These are phyloP conservation scores for Geoglossum glabrum DNA, from an alignment of 495 filamentous ascomycete species.

Conservation along the genomic window DNA sequence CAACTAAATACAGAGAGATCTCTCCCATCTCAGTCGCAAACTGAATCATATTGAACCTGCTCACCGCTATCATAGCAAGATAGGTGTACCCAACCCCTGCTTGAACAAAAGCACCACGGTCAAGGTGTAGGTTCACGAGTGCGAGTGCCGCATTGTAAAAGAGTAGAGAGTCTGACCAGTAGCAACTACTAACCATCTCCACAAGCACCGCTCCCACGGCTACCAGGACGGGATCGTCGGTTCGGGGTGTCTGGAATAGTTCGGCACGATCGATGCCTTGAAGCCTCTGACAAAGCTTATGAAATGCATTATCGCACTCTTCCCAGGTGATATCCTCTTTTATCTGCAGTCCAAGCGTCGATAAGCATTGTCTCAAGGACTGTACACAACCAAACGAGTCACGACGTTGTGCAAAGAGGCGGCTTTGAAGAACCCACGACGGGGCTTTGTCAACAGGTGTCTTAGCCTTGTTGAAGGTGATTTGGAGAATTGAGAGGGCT, in stretches of 20 bases:
- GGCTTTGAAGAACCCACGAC: conserved; percentile 57
- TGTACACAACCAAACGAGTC: conserved; percentile 47
- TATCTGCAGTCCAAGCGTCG: conserved; percentile 43
- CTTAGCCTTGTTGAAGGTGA: conserved; percentile 43
- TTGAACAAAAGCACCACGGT: conserved; percentile 46
- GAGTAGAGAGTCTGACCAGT: conserved; percentile 54
- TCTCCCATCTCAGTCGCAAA: conserved; percentile 45
- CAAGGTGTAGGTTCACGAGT: conserved; percentile 49
- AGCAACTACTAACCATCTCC: conserved; percentile 61
- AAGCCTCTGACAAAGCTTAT: conserved; percentile 34
- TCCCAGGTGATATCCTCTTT: conserved; percentile 46
- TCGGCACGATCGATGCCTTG: conserved; percentile 35
- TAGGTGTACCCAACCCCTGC: conserved; percentile 58
- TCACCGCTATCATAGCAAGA: conserved; percentile 49
- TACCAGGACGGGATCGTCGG: conserved; percentile 32
- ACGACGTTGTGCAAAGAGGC: conserved; percentile 51
- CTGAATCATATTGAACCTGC: conserved; percentile 50
- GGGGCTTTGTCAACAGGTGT: conserved; percentile 54
- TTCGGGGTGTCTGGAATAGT: conserved; percentile 29
- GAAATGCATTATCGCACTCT: conserved; percentile 53
- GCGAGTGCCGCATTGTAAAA: conserved; percentile 61
- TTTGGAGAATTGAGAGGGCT: conserved; percentile 41
- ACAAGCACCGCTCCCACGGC: conserved; percentile 54
- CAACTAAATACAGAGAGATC: conserved; percentile 43
- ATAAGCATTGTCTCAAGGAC: conserved; percentile 44